A percentile compares a stretch with the other conserved stretches of the same genome.
Conservation (phyloP, 192 early-diverging fungal genomes). For the Backusella psychrophila region DNA sequence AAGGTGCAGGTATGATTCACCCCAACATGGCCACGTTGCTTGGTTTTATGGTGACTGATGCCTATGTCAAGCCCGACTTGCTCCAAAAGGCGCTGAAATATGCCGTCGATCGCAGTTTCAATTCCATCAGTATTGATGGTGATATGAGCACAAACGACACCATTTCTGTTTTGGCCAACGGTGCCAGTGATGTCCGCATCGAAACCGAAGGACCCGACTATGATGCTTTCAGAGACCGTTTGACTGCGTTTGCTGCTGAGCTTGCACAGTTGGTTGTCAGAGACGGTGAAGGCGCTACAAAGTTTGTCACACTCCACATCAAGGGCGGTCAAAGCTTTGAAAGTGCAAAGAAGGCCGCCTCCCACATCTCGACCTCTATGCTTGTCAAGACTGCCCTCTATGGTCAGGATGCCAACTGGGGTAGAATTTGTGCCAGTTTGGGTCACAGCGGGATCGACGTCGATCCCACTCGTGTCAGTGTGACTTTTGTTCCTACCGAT, state of each 20-base stretch:
- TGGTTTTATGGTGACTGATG: slow-evolving; percentile 85
- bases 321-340: slow-evolving; percentile 70
- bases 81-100: slow-evolving; percentile 71
- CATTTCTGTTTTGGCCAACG: slow-evolving; percentile 87
- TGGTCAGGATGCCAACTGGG: slow-evolving; percentile 98
- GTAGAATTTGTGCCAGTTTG: slow-evolving; percentile 56
- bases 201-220: slow-evolving; percentile 55
- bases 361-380: slow-evolving; percentile 87
- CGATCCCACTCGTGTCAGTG: slow-evolving; percentile 70
- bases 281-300: slow-evolving; percentile 97
- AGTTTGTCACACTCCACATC: slow-evolving; percentile 90
- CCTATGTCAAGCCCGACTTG: slow-evolving; percentile 55
- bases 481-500: slow-evolving; percentile 71
- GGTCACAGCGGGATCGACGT: slow-evolving; percentile 60
- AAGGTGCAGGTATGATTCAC: slow-evolving; percentile 99
- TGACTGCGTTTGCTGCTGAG: slow-evolving; percentile 84
- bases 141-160: slow-evolving; percentile 98
- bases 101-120: slow-evolving; percentile 91
- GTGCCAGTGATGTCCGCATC: slow-evolving; percentile 47
- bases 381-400: slow-evolving; percentile 96
- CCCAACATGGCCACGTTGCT: slow-evolving; percentile 98
- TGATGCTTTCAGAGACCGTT: slow-evolving; percentile 61
- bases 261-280: slow-evolving; percentile 88
- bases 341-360: slow-evolving; percentile 80
- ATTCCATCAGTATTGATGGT: slow-evolving; percentile 93